Conservation (phyloP, 805 yeast genomes). For the Metschnikowia continentalis region DNA sequence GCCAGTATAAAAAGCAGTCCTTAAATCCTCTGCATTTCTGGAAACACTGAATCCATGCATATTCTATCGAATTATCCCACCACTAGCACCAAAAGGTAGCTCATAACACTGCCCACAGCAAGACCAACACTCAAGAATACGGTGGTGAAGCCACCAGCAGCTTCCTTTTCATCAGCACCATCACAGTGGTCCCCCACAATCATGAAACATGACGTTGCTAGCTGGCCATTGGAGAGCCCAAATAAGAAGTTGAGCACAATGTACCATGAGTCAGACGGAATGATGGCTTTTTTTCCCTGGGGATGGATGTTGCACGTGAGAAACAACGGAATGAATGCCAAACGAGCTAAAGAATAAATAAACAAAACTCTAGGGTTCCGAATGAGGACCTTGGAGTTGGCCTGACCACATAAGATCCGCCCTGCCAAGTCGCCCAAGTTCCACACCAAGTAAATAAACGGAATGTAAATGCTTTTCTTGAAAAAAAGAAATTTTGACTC, state of each 20-base stretch:
- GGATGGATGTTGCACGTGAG: constrained; percentile 60
- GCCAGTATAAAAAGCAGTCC: too few species aligned
- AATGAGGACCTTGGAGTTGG: constrained; percentile 27
- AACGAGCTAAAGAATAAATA: constrained; percentile 51
- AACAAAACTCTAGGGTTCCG: constrained; percentile 43
- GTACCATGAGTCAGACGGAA: constrained; percentile 63
- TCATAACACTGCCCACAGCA: constrained; percentile 70
- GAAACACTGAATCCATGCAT: background rate
- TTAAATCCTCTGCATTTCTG: background rate
- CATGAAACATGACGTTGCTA: constrained; percentile 77
- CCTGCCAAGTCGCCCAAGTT: constrained; percentile 85
- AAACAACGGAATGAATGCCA: constrained; percentile 66
- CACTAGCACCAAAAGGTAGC: constrained; percentile 57
- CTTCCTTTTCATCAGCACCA: constrained; percentile 68
- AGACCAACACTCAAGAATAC: constrained; percentile 76
- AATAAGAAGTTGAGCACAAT: constrained; percentile 66
- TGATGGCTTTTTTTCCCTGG: constrained; percentile 26
- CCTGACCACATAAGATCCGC: constrained; percentile 59
- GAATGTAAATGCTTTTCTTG: constrained; percentile 51
- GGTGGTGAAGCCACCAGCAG: constrained; percentile 92
- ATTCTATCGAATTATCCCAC: constrained; percentile 15
- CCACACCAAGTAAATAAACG: constrained; percentile 81
- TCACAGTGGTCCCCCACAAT: constrained; percentile 58
- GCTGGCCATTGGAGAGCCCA: constrained; percentile 87
- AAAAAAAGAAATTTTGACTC: constrained; percentile 37